A percentile compares a stretch with the other conserved stretches of the same genome.
phyloP scores from a whole-genome alignment of 257 asterid species.

The Sherardia arvensis region DNA sequence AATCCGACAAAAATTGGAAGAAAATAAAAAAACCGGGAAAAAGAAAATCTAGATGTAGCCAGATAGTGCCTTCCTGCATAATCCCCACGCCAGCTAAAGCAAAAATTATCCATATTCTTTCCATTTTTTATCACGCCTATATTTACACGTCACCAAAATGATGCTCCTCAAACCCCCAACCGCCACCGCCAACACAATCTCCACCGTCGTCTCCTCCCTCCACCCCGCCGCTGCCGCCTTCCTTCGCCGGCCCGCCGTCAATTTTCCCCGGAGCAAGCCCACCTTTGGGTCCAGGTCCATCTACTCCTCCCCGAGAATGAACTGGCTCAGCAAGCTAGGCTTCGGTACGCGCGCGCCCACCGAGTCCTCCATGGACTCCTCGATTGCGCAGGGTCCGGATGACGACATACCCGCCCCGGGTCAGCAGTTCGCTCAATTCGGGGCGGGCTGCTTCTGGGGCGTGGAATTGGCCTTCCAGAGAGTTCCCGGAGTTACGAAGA shows the following conservation, averaged over 20 bases:
- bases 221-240: conserved; percentile 24
- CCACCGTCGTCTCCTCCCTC: conserved; percentile 19
- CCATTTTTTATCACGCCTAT: neutral
- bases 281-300: conserved; percentile 14
- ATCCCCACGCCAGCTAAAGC: neutral
- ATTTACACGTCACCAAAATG: conserved; percentile 9
- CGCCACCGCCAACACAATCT: conserved; percentile 5
- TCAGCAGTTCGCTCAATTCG: conserved; percentile 76
- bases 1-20: too few relatives aligned
- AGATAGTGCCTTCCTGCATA: neutral
- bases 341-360: conserved; percentile 58
- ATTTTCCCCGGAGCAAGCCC: conserved; percentile 18
- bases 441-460: conserved; percentile 98
- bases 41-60: neutral
- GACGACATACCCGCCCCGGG: conserved; percentile 70
- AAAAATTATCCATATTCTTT: neutral
- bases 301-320: conserved; percentile 35
- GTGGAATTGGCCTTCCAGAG: conserved; percentile 87
- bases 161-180: conserved; percentile 34
- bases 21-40: neutral
- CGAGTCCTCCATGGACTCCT: conserved; percentile 36
- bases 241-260: conserved; percentile 17
- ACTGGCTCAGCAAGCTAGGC: conserved; percentile 70
- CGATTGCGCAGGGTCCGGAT: conserved; percentile 69
- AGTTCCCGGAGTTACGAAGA: conserved; percentile 69